Percentiles rank a stretch among this genome's conserved stretches.
These are phyloP conservation scores for Quercus cerris DNA, from an alignment of 306 rosid species.

Conservation along the genomic window DNA sequence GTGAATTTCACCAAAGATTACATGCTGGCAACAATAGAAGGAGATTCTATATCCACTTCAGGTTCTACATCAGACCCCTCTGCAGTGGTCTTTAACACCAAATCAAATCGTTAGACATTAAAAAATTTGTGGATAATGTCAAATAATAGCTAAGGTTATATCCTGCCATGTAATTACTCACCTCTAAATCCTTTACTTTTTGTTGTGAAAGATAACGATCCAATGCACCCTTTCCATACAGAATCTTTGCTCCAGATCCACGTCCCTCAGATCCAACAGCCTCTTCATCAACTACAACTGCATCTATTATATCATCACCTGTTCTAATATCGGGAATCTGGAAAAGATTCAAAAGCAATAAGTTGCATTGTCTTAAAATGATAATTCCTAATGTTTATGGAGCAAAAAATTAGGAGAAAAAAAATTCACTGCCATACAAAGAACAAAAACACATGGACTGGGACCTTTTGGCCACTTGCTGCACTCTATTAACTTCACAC, in stretches of 20 bases:
- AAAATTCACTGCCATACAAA: background rate
- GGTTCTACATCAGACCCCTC: constrained; percentile 49
- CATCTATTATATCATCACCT: constrained; percentile 72
- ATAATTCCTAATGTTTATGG: background rate
- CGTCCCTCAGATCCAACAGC: constrained; percentile 48
- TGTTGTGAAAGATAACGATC: constrained; percentile 60
- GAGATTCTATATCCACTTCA: constrained; percentile 65
- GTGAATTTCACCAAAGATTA: constrained; percentile 38
- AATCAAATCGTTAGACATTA: constrained; percentile 8
- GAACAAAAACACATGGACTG: background rate
- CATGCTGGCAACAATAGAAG: constrained; percentile 89
- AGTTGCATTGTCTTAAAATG: background rate
- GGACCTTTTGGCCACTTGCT: background rate
- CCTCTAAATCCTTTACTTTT: constrained; percentile 45
- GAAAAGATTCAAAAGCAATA: constrained; percentile 5
- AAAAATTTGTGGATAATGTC: background rate
- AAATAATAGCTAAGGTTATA: background rate
- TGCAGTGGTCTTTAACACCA: constrained; percentile 20
- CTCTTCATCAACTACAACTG: constrained; percentile 82
- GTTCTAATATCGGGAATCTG: constrained; percentile 87
- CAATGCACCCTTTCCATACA: constrained; percentile 70
- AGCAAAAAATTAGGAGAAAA: background rate
- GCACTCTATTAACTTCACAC: background rate
- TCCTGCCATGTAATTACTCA: constrained; percentile 16
- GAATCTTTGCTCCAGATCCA: constrained; percentile 76